Base-by-base conservation (phyloP, 1,284 basidiomycete genomes). In the Sporisorium exsertum region DNA sequence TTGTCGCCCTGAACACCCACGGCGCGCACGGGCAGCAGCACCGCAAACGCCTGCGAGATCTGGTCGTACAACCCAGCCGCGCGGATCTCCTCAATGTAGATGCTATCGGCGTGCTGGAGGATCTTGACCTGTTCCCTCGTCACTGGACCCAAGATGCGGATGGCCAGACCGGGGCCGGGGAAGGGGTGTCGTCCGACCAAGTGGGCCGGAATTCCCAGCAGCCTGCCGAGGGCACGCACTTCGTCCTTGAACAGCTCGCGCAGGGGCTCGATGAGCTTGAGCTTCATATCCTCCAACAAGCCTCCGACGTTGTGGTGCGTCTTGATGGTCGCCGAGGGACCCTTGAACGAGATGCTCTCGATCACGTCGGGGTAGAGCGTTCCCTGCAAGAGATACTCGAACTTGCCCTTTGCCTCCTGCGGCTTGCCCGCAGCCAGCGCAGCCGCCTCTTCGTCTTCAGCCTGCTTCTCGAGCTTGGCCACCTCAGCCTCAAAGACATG, bases 251-350 rank as follows among this genome's bases (percentile, higher is more conserved):
- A 99, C 26, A 99, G 89, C 88, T 99, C 97, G 42, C 97, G 90
- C 51, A 99, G 88, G 42, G 97, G 97, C 87, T 99, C 97, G 78
- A 99, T 98, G 49, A 99, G 89, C 88, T 99, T 99, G 78, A 99
- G 89, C 87, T 97, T 98, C 97, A 99, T 99, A 86, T 99, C 92
- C 83, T 93, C 94, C 69, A 99, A 88, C 55, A 99, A 88, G 12
- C 97, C 97, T 33, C 97, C 97, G 73, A 99, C 97, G 82, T 99
- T 99, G 87, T 99, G 97, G 86, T 99, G 97, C 10, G 97, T 98
- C 89, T 99, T 99, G 89, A 99, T 99, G 18, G 96, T 99, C 50
- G 97, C 97, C 78, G 93, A 94, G 2, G 97, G 97, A 4, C 97
- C 97, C 87, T 99, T 99, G 91, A 99, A 99, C 87, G 93, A 95